Evolutionary conservation across 805 yeast genomes (phyloP).

Genomic region (Metschnikowia sp.): DNA sequence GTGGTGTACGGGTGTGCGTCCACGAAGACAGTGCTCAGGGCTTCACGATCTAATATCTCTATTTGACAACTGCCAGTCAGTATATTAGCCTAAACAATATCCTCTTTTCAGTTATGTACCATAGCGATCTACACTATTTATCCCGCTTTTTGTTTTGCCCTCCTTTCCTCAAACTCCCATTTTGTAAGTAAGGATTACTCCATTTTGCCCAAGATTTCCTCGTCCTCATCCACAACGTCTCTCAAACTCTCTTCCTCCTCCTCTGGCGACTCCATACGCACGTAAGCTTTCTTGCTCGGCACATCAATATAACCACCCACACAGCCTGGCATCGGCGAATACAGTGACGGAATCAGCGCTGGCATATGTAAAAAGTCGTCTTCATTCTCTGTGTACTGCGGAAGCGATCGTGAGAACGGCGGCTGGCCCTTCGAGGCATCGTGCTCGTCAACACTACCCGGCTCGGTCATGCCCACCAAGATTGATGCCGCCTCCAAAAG

Average conservation of each 20-base stretch:
- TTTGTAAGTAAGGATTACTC: conserved; percentile 3
- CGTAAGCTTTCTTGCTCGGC: conserved; percentile 10
- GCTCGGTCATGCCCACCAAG: conserved; percentile 68
- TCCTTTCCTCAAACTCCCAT: neutral
- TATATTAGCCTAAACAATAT: too few species aligned
- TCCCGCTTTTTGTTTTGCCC: neutral
- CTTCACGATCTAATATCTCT: too few species aligned
- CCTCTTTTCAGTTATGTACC: neutral
- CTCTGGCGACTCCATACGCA: conserved; percentile 9
- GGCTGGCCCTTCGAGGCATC: conserved; percentile 6
- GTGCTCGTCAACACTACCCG: conserved; percentile 9
- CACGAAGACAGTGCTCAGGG: neutral
- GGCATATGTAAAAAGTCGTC: conserved; percentile 46
- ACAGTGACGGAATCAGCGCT: conserved; percentile 21
- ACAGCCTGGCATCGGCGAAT: conserved; percentile 21
- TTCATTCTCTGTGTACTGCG: conserved; percentile 9
- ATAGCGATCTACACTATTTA: conserved; percentile 1
- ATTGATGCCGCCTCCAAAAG: conserved; percentile 75
- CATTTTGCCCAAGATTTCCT: conserved; percentile 18
- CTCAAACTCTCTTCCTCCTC: conserved; percentile 12
- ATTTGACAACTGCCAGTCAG: too few species aligned
- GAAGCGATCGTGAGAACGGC: conserved; percentile 26
- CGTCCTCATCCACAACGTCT: conserved; percentile 15
- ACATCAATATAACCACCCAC: conserved; percentile 22
- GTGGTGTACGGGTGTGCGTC: conserved; percentile 7